A percentile compares a stretch with the other conserved stretches of the same genome.
Conservation (phyloP, 805 yeast genomes). For the Kuraishia molischiana region DNA sequence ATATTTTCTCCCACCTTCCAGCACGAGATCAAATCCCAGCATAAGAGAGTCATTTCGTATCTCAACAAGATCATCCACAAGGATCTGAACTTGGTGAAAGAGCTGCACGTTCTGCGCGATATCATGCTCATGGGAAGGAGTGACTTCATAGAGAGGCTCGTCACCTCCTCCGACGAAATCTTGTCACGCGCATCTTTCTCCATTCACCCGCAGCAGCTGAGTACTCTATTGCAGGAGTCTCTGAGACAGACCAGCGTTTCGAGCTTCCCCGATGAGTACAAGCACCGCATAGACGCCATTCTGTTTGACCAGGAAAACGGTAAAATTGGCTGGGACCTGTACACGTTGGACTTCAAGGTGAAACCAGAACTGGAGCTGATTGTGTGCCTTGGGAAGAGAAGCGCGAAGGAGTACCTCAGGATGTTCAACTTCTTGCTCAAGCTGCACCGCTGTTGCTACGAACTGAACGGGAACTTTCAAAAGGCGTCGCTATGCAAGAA, state of each 20-base stretch:
- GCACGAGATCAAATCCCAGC: slow-evolving; percentile 27
- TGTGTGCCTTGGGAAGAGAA: slow-evolving; percentile 41
- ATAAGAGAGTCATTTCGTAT: slow-evolving; percentile 41
- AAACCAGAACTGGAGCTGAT: slow-evolving; percentile 36
- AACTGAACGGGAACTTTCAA: slow-evolving; percentile 33
- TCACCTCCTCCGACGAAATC: slow-evolving; percentile 40
- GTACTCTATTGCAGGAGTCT: slow-evolving; percentile 56
- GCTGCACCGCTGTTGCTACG: slow-evolving; percentile 49
- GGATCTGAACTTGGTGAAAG: slow-evolving; percentile 38
- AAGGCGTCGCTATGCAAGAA: slow-evolving; percentile 12
- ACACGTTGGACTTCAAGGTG: slow-evolving; percentile 70
- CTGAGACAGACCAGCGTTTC: slow-evolving; percentile 43
- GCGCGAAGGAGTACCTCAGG: slow-evolving; percentile 55
- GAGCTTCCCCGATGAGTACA: slow-evolving; percentile 25
- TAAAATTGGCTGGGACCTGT: slow-evolving; percentile 82
- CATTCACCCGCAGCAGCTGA: slow-evolving; percentile 56
- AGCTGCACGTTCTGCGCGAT: slow-evolving; percentile 53
- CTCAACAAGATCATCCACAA: slow-evolving; percentile 39
- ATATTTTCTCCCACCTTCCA: background rate
- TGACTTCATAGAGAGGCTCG: slow-evolving; percentile 69
- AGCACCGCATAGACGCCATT: slow-evolving; percentile 69
- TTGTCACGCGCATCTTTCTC: slow-evolving; percentile 54
- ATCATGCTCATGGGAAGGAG: slow-evolving; percentile 65
- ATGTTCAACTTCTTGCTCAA: slow-evolving; percentile 84
- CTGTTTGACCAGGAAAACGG: slow-evolving; percentile 66